A percentile compares a stretch with the other conserved stretches of the same genome.
These are phyloP conservation scores for Pulveroboletus sp. DNA, from an alignment of 768 basidiomycete genomes.

Conservation along the genomic window DNA sequence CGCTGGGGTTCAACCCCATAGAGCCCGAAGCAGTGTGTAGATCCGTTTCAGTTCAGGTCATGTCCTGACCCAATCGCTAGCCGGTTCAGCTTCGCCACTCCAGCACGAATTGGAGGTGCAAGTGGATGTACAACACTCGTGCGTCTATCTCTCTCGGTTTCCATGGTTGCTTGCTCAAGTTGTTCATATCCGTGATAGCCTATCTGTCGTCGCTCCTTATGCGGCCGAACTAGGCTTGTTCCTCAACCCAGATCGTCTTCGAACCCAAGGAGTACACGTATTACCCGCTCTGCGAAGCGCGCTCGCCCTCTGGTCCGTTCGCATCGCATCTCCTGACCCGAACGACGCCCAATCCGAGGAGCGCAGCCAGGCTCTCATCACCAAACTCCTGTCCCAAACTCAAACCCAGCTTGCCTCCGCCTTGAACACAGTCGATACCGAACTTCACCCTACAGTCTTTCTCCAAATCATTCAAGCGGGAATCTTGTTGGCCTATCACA, in stretches of 20 bases:
- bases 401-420: conserved; percentile 44
- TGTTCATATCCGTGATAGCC: conserved; percentile 11
- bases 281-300: conserved; percentile 46
- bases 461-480: conserved; percentile 58
- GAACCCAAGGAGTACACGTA: conserved; percentile 37
- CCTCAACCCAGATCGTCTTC: conserved; percentile 49
- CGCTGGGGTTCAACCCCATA: background rate
- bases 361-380: background rate
- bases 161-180: no score
- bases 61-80: background rate
- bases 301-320: conserved; percentile 51
- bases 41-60: no score
- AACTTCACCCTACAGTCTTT: conserved; percentile 35
- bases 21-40: conserved; percentile 1
- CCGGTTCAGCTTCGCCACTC: background rate
- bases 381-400: conserved; percentile 43
- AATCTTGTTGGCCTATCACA: conserved; percentile 62
- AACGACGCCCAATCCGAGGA: conserved; percentile 30
- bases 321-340: conserved; percentile 41
- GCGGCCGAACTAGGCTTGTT: conserved; percentile 64
- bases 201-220: conserved; percentile 47
- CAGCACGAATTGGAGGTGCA: background rate
- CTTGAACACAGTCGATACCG: conserved; percentile 37
- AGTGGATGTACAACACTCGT: conserved; percentile 10
- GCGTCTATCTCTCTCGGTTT: background rate